Evolutionary conservation across 1,284 basidiomycete genomes (phyloP).

Genomic region (Puccinia novopanici): DNA sequence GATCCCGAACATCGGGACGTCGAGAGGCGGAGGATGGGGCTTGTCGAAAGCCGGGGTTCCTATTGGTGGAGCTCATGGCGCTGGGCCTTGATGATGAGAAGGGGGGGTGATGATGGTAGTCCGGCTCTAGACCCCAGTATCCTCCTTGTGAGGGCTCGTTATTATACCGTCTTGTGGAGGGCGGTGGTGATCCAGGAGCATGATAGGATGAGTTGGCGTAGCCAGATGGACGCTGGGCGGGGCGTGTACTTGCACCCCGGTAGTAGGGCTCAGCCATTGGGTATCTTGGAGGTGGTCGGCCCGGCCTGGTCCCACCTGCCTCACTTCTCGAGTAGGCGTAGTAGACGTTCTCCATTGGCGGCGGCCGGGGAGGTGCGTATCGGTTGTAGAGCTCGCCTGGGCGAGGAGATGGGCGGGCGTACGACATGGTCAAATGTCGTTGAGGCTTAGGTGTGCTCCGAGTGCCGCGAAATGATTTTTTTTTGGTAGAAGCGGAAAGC

Average conservation of each 20-base stretch:
- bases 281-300: conserved; percentile 24
- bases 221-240: conserved; percentile 7
- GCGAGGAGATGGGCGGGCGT: conserved; percentile 28
- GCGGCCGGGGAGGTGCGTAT: conserved; percentile 24
- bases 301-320: conserved; percentile 33
- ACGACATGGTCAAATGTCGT: neutral
- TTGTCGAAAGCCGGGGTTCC: neutral
- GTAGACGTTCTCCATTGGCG: conserved; percentile 16
- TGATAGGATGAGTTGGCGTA: conserved; percentile 14
- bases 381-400: conserved; percentile 29
- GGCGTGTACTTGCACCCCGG: conserved; percentile 20
- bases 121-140: neutral
- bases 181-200: neutral
- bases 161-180: conserved; percentile 12
- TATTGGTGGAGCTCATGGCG: conserved; percentile 13
- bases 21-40: neutral
- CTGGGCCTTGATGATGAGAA: conserved; percentile 13
- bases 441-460: neutral
- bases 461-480: conserved; percentile 1
- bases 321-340: conserved; percentile 28
- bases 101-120: conserved; percentile 12
- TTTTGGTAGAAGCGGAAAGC: no score
- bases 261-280: conserved; percentile 10
- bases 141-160: neutral
- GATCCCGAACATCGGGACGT: neutral